Conservation (phyloP, 805 yeast genomes). For the Priceomyces haplophilus region DNA sequence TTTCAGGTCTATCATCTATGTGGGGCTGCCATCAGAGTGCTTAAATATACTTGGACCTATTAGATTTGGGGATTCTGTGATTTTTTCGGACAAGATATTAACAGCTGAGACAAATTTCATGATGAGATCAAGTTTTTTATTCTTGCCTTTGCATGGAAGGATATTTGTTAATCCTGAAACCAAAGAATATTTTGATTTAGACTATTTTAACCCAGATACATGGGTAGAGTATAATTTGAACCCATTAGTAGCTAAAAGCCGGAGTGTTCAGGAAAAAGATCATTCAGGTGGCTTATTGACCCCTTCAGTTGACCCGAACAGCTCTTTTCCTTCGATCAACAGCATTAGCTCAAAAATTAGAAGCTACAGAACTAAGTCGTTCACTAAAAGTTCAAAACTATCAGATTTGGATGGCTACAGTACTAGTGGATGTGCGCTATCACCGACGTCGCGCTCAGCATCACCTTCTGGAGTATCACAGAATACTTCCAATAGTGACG, state of each 20-base stretch:
- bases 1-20: conserved; percentile 74
- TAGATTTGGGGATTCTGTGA: conserved; percentile 74
- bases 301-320: conserved; percentile 6
- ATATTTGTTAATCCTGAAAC: conserved; percentile 66
- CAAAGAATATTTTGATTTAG: conserved; percentile 57
- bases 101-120: conserved; percentile 81
- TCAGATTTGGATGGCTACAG: conserved; percentile 1
- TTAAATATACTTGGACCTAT: conserved; percentile 85
- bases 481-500: not conserved
- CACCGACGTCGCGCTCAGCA: not conserved
- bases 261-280: conserved; percentile 28
- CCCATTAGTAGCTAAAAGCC: conserved; percentile 59
- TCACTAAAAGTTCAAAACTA: conserved; percentile 10
- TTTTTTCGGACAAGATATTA: conserved; percentile 68
- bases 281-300: not conserved
- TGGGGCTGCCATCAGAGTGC: conserved; percentile 81
- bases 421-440: not conserved
- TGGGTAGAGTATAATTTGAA: conserved; percentile 77
- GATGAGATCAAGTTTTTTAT: conserved; percentile 81
- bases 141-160: conserved; percentile 72
- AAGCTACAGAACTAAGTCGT: conserved; percentile 21
- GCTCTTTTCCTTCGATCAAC: conserved; percentile 22
- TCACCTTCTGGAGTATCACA: not conserved
- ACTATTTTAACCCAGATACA: conserved; percentile 73
- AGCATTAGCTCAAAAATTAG: conserved; percentile 26